Evolutionary conservation across 768 basidiomycete genomes (phyloP), one percentile per base, ranked within the genome.

Genomic region (Coprinopsis strossmayeri): DNA sequence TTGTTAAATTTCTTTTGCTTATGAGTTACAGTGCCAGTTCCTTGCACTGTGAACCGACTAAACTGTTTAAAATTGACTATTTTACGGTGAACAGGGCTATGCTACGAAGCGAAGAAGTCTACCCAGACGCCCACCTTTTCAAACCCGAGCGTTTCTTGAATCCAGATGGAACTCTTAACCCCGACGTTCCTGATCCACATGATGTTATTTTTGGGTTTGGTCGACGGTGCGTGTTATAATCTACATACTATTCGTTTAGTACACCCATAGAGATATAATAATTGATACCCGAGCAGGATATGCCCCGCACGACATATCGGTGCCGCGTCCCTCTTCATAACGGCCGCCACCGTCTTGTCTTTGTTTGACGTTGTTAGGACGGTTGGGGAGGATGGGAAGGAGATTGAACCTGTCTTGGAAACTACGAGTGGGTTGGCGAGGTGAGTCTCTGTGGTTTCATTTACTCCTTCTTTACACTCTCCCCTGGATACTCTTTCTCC

Each of bases 331-430:
- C 39, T 66, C 5, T 69, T 60, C 57, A 46, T 69, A 3, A 55
- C 51, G 1, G 56, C 63, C 10, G 63, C 65, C 3, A 59, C 60
- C 3, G 50, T 72, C 7, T 61, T 72, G 11, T 57, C 60, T 13
- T 54, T 61, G 5, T 70, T 68, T 55, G 38, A 63, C 27, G 61
- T 72, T 34, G 30, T 53, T 2, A 63, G 62, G 17, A 58, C 60
- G 0, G 50, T 61, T 3, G 66, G 67, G 42, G 53, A 58, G 18
- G 49, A 61, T n/a, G 67, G 67, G 0, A 47, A 43, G 1, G 51
- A 51, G 13, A 55, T 65, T 9, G 50, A 54, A 27, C 55, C 37
- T 5, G 7, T 7, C 7, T 17, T 38, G 7, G 17, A 38, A 5
- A 5, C 37, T 5, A 38, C 26, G 7, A 15, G 9, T 9, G 37